Percentiles rank a stretch among this genome's conserved stretches.
phyloP scores from a whole-genome alignment of 2,329 filamentous ascomycete species.

The Fusarium dlaminii region DNA sequence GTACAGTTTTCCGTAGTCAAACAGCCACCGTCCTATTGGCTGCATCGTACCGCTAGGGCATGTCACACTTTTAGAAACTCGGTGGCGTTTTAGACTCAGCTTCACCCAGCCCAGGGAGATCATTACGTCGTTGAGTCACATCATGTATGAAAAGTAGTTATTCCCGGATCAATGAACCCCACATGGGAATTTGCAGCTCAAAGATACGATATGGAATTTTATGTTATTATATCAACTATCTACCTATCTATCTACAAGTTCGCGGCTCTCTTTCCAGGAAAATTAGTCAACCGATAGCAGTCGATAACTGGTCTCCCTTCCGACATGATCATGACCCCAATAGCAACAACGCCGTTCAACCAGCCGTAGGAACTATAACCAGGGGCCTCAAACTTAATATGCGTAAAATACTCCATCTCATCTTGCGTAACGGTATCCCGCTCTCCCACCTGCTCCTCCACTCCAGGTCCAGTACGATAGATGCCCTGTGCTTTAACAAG shows the following conservation, averaged over 20 bases:
- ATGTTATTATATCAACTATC: not conserved
- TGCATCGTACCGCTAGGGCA: not conserved
- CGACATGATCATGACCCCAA: conserved; percentile 33
- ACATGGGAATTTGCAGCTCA: not conserved
- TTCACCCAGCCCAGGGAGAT: not conserved
- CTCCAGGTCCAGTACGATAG: conserved; percentile 27
- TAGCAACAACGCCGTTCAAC: conserved; percentile 28
- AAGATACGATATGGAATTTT: not conserved
- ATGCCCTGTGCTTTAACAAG: conserved; percentile 32
- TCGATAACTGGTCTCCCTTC: conserved; percentile 31
- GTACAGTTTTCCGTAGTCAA: not conserved
- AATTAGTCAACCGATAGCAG: conserved; percentile 37
- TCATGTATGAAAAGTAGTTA: not conserved
- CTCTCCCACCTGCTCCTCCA: not conserved
- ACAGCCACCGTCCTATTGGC: not conserved
- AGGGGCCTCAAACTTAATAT: conserved; percentile 30
- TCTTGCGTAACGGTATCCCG: conserved; percentile 28
- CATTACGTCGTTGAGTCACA: not conserved
- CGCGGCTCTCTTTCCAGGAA: conserved; percentile 13
- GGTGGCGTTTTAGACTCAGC: not conserved
- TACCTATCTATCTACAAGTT: not conserved
- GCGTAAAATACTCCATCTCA: conserved; percentile 34
- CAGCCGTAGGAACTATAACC: conserved; percentile 22
- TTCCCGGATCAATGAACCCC: not conserved
- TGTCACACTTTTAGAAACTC: not conserved